Conservation (phyloP, 2,329 filamentous ascomycete genomes). For the Moelleriella libera region DNA sequence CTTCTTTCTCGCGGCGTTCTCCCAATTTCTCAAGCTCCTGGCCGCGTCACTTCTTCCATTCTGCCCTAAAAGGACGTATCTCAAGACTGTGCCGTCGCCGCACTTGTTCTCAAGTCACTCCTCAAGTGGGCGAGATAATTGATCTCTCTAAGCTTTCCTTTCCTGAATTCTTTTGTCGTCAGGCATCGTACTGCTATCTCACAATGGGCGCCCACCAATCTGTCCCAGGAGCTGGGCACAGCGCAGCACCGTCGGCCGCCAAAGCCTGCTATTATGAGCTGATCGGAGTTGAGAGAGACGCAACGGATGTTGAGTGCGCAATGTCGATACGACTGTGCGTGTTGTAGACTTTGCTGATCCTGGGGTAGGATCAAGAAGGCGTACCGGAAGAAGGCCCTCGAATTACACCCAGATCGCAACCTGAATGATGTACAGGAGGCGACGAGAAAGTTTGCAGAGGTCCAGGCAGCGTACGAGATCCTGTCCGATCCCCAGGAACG, state of each 20-base stretch:
- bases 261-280: slow-evolving; percentile 82
- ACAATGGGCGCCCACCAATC: slow-evolving; percentile 44
- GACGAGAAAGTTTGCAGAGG: slow-evolving; percentile 76
- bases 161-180: background rate
- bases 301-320: slow-evolving; percentile 66
- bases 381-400: slow-evolving; percentile 79
- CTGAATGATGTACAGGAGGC: slow-evolving; percentile 71
- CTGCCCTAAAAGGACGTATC: no score
- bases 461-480: slow-evolving; percentile 91
- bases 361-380: slow-evolving; percentile 69
- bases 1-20: no score
- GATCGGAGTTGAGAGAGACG: slow-evolving; percentile 56
- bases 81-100: no score
- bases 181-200: background rate
- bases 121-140: no score
- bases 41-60: no score
- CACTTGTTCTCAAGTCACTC: no score
- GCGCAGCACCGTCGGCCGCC: slow-evolving; percentile 18
- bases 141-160: background rate
- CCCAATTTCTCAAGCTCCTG: no score
- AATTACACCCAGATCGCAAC: slow-evolving; percentile 91
- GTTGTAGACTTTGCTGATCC: background rate
- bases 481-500: slow-evolving; percentile 90
- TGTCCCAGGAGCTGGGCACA: slow-evolving; percentile 12
- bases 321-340: no score